Conservation (phyloP, 2,329 filamentous ascomycete species). For the Rosellinia necatrix region DNA sequence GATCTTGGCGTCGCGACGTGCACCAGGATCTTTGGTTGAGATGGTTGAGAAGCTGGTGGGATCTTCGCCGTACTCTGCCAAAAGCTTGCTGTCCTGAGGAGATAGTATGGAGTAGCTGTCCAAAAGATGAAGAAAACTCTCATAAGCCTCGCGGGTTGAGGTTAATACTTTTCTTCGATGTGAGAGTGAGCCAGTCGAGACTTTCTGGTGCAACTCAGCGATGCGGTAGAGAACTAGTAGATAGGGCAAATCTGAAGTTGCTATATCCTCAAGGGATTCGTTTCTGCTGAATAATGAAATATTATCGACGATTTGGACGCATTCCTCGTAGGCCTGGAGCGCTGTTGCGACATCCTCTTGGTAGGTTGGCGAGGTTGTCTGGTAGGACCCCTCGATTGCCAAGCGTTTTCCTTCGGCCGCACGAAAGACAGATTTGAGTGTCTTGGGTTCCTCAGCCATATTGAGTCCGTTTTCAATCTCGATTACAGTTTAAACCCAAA, state of each 20-base stretch:
- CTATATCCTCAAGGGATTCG: constrained; percentile 83
- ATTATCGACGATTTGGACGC: constrained; percentile 68
- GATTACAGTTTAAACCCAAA: background rate
- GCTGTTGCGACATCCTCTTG: constrained; percentile 69
- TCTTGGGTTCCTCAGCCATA: constrained; percentile 52
- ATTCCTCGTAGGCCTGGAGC: constrained; percentile 74
- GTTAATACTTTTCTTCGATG: constrained; percentile 68
- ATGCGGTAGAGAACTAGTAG: constrained; percentile 77
- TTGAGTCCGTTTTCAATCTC: background rate
- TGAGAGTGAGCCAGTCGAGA: constrained; percentile 55
- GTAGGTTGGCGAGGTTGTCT: constrained; percentile 68
- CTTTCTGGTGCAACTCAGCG: constrained; percentile 77
- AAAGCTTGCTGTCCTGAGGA: constrained; percentile 66
- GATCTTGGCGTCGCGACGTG: constrained; percentile 82
- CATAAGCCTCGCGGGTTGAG: constrained; percentile 71
- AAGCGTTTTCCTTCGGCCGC: constrained; percentile 57
- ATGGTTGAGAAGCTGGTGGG: constrained; percentile 75
- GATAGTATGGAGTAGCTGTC: constrained; percentile 79
- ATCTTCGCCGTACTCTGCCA: constrained; percentile 74
- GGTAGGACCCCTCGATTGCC: constrained; percentile 65
- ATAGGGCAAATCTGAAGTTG: constrained; percentile 84
- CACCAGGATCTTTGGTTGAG: constrained; percentile 63
- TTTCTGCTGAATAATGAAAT: constrained; percentile 89
- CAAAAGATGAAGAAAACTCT: constrained; percentile 75
- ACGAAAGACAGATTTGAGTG: constrained; percentile 55